Conservation (phyloP, 495 filamentous ascomycete species). For the Elasticomyces elasticus region DNA sequence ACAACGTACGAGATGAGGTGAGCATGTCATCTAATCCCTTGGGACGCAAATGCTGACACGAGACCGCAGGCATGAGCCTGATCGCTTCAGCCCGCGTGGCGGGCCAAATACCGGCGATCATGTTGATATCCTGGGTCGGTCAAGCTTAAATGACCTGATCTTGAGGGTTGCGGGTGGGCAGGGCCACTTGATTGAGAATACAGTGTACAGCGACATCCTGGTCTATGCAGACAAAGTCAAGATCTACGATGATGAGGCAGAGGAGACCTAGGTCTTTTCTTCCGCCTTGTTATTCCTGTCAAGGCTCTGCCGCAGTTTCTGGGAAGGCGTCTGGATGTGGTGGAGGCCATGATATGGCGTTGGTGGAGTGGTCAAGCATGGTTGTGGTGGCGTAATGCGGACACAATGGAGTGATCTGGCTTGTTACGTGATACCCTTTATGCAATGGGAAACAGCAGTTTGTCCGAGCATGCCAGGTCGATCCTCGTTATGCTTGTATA, state of each 20-base stretch:
- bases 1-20: conserved; percentile 92
- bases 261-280: conserved; percentile 2
- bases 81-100: conserved; percentile 79
- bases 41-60: too few species aligned
- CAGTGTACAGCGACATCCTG: conserved; percentile 64
- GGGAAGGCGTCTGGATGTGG: not conserved
- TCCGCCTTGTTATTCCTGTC: not conserved
- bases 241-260: conserved; percentile 55
- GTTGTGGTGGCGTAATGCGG: not conserved
- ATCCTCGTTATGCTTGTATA: too few species aligned
- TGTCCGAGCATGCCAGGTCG: too few species aligned
- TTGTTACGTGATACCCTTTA: too few species aligned
- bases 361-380: not conserved
- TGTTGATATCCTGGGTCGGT: conserved; percentile 86
- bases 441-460: too few species aligned
- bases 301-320: not conserved
- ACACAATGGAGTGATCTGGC: not conserved
- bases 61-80: conserved; percentile 91
- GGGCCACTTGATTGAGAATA: conserved; percentile 69
- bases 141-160: conserved; percentile 83
- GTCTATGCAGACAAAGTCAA: conserved; percentile 73
- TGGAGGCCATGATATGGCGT: not conserved
- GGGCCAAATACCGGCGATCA: conserved; percentile 95
- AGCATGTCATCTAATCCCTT: too few species aligned
- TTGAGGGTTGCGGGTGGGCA: conserved; percentile 80